These are phyloP conservation scores for Metarhizium anisopliae DNA, from an alignment of 2,329 filamentous ascomycete species.

Conservation along the genomic window DNA sequence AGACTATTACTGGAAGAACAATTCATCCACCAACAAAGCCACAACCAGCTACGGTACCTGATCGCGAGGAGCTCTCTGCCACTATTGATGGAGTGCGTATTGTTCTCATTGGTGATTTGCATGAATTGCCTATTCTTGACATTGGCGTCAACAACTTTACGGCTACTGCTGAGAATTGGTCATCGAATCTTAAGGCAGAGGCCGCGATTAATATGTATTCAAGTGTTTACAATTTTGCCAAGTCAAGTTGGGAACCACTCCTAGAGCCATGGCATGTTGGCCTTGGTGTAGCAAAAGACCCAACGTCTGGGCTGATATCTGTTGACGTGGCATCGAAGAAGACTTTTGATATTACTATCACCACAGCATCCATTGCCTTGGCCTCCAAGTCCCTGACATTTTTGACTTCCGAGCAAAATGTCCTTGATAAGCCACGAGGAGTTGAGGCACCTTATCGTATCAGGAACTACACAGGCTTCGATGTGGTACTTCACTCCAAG, in stretches of 20 bases:
- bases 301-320: slow-evolving; percentile 65
- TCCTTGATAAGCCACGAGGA: slow-evolving; percentile 85
- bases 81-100: slow-evolving; percentile 82
- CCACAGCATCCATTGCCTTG: slow-evolving; percentile 86
- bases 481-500: slow-evolving; percentile 75
- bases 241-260: slow-evolving; percentile 94
- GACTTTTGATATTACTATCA: slow-evolving; percentile 83
- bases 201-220: slow-evolving; percentile 88
- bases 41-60: slow-evolving; percentile 6
- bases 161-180: slow-evolving; percentile 83
- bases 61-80: slow-evolving; percentile 71
- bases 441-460: slow-evolving; percentile 89
- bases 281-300: slow-evolving; percentile 74
- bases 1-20: slow-evolving; percentile 24
- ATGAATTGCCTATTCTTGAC: slow-evolving; percentile 91
- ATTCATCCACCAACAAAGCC: slow-evolving; percentile 13
- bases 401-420: slow-evolving; percentile 73
- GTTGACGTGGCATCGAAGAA: slow-evolving; percentile 85
- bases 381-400: slow-evolving; percentile 91
- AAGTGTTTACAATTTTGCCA: slow-evolving; percentile 98
- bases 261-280: slow-evolving; percentile 96
- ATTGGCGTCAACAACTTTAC: slow-evolving; percentile 87
- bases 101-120: slow-evolving; percentile 88
- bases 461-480: slow-evolving; percentile 92
- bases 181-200: slow-evolving; percentile 75